Evolutionary conservation across 345 rosid genomes (phyloP).

Genomic region (Rhodamnia argentea): DNA sequence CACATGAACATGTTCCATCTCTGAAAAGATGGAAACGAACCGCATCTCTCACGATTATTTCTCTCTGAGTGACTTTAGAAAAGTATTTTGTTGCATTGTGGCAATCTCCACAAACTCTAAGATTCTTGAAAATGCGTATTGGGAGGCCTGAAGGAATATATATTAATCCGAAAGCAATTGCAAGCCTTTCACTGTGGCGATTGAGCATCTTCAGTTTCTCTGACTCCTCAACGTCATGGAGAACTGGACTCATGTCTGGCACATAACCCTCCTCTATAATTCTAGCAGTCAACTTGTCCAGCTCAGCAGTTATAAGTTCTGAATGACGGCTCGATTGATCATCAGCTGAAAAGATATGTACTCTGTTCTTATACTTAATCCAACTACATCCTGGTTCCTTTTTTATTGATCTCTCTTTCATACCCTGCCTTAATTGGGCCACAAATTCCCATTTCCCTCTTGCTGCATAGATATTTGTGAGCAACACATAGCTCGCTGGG

Average conservation of each 20-base stretch:
- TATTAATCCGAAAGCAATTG: slow-evolving; percentile 82
- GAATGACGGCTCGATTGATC: slow-evolving; percentile 64
- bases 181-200: slow-evolving; percentile 87
- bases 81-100: slow-evolving; percentile 83
- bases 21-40: slow-evolving; percentile 77
- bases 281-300: slow-evolving; percentile 45
- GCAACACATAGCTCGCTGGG: slow-evolving; percentile 72
- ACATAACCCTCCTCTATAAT: slow-evolving; percentile 65
- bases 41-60: slow-evolving; percentile 87
- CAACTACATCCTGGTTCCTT: slow-evolving; percentile 94
- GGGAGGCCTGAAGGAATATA: slow-evolving; percentile 59
- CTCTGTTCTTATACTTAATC: slow-evolving; percentile 67
- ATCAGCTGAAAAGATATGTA: slow-evolving; percentile 70
- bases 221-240: slow-evolving; percentile 65
- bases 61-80: slow-evolving; percentile 73
- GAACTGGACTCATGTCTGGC: slow-evolving; percentile 66
- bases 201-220: slow-evolving; percentile 76
- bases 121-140: slow-evolving; percentile 69
- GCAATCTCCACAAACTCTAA: slow-evolving; percentile 89
- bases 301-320: slow-evolving; percentile 59
- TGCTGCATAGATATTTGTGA: slow-evolving; percentile 69
- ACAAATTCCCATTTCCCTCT: slow-evolving; percentile 63
- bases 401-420: slow-evolving; percentile 62
- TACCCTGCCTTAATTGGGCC: slow-evolving; percentile 51
- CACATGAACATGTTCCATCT: slow-evolving; percentile 89